Evolutionary conservation across 2,329 filamentous ascomycete species (phyloP), one percentile per base, ranked within the genome.

Genomic region (Microdochium trichocladiopsis): DNA sequence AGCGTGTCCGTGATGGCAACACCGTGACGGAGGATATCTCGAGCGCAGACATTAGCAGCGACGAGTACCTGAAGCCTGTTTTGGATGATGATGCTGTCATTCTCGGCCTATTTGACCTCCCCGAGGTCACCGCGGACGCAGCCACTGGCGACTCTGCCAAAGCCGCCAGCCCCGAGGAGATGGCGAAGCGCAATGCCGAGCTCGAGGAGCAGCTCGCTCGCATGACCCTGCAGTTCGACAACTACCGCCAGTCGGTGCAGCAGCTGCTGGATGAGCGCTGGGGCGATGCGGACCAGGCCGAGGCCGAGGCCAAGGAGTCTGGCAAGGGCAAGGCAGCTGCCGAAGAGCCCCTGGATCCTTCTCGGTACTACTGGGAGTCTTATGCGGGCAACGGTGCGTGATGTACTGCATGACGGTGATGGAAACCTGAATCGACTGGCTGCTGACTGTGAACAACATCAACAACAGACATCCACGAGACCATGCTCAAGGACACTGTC

Each of bases 401-500:
- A 36, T 41, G 3, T 41, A 18, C 25, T 14, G 43, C n/a, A 33
- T 24, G 50, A n/a, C n/a, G n/a, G n/a, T n/a, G n/a, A n/a, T n/a
- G n/a, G n/a, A n/a, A n/a, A n/a, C n/a, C n/a, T n/a, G n/a, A n/a
- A n/a, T n/a, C n/a, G n/a, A n/a, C n/a, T n/a, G n/a, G n/a, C n/a
- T n/a, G n/a, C n/a, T n/a, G 14, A 9, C 14, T 28, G 28, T 25
- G 24, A 22, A n/a, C n/a, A 21, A 25, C 51, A 16, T 23, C 9
- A 37, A 51, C 6, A 18, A n/a, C 64, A 88, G 89, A 90, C 53
- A 96, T 97, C 52, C 92, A 97, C 67, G 90, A 96, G 66, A 91
- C 88, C 8, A 97, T 97, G 92, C 79, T 97, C 56, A 95, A 96
- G 67, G 92, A 97, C 64, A 77, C 82, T 0, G 79, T 96, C 41